Base-by-base conservation (phyloP, 2,329 filamentous ascomycete species). In the Penicillium frequentans region DNA sequence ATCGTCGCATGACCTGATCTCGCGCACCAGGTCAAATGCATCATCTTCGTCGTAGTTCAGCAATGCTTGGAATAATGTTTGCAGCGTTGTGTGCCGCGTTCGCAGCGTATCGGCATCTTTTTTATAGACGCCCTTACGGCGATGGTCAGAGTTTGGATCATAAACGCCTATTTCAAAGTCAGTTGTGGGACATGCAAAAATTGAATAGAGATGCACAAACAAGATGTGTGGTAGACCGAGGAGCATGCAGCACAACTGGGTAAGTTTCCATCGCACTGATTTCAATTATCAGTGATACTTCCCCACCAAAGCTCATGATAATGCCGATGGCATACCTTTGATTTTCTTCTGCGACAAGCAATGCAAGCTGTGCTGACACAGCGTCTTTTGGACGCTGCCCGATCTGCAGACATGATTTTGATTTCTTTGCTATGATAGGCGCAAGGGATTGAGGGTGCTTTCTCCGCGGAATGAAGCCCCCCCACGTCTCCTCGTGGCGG, bases 211-310 rank as follows among this genome's bases (percentile, higher is more conserved):
- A 7, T 37, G 23, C 43, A 62, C 65, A 44, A 70, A 77, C 75
- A 78, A 48, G 73, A 68, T 10, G 75, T 77, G 61, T 77, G 74
- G 72, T 99, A 98, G 54, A 98, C 93, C 65, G 92, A 96, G 60
- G 90, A 87, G 76, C 95, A 99, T n/a, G 95, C 93, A 8, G 93
- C 93, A 72, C 95, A 98, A 67, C 90, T 93, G 6, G 93, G 93
- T 5, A 90, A 82, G 55, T 92, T 93, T 58, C 93, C 93, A 75
- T 98, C 93, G 74, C 93, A 98, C 83, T 84, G 56, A 33, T 19
- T 13, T 43, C n/a, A 46, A 49, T 45, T 14, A 46, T 54, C 21
- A 52, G 54, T 29, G 52, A 23, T 14, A 43, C 10, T 26, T 29
- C 11, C n/a, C 31, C 16, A 19, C 29, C 3, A 24, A 31, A 42